These are phyloP conservation scores for Penicillium salamii DNA, from an alignment of 495 filamentous ascomycete species.

Conservation along the genomic window DNA sequence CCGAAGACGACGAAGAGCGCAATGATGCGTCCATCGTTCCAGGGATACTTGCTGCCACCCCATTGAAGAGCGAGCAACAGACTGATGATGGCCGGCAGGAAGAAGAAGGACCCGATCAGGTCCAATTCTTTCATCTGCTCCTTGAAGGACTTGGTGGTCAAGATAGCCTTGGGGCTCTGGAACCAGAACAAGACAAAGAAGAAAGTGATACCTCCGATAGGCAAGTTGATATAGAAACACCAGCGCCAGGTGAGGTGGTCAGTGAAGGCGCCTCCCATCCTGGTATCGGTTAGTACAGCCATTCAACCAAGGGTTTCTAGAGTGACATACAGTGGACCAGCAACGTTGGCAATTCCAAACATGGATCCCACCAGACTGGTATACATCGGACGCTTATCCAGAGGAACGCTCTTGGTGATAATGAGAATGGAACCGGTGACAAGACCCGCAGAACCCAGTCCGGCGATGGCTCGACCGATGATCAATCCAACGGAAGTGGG, in stretches of 20 bases:
- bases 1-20: slow-evolving; percentile 68
- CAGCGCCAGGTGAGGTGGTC: slow-evolving; percentile 59
- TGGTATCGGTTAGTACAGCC: not conserved
- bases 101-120: slow-evolving; percentile 60
- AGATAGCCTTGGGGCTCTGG: slow-evolving; percentile 50
- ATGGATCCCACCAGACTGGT: slow-evolving; percentile 73
- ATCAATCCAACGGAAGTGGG: slow-evolving; percentile 74
- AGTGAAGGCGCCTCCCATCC: slow-evolving; percentile 58
- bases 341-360: slow-evolving; percentile 76
- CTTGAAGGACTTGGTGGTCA: slow-evolving; percentile 33
- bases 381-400: slow-evolving; percentile 68
- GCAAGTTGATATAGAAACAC: slow-evolving; percentile 66
- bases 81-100: slow-evolving; percentile 70
- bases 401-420: slow-evolving; percentile 70
- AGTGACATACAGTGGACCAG: slow-evolving; percentile 58
- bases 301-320: not conserved
- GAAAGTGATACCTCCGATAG: slow-evolving; percentile 64
- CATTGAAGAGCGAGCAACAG: slow-evolving; percentile 81
- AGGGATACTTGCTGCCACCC: slow-evolving; percentile 71
- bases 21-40: slow-evolving; percentile 65
- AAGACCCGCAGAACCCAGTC: slow-evolving; percentile 78
- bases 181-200: slow-evolving; percentile 58
- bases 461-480: slow-evolving; percentile 79
- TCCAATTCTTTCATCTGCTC: slow-evolving; percentile 61
- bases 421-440: slow-evolving; percentile 83